A percentile compares a stretch with the other conserved stretches of the same genome.
These are phyloP conservation scores for Chamaenerion angustifolium DNA, from an alignment of 345 rosid genomes.

Conservation along the genomic window DNA sequence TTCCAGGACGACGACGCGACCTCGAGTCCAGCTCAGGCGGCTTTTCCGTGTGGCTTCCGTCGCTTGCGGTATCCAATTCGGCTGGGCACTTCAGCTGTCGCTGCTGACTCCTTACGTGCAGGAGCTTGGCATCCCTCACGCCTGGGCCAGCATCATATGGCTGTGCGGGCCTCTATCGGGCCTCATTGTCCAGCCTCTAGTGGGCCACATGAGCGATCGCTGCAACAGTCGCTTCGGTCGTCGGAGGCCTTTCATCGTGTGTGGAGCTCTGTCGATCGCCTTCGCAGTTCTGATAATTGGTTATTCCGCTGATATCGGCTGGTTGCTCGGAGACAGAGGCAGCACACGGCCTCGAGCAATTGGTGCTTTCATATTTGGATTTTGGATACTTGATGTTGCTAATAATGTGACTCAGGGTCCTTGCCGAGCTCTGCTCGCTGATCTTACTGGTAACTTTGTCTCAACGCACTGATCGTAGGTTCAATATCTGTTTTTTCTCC, in stretches of 20 bases:
- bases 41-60: constrained; percentile 82
- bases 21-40: constrained; percentile 42
- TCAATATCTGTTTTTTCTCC: not conserved
- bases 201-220: constrained; percentile 84
- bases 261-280: constrained; percentile 44
- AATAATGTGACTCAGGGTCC: constrained; percentile 95
- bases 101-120: constrained; percentile 89
- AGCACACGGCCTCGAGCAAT: constrained; percentile 57
- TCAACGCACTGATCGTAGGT: not conserved
- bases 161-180: constrained; percentile 97
- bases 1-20: constrained; percentile 11
- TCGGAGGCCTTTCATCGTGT: constrained; percentile 66
- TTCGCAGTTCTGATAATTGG: constrained; percentile 58
- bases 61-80: constrained; percentile 91
- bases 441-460: constrained; percentile 61
- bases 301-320: constrained; percentile 81
- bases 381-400: constrained; percentile 88
- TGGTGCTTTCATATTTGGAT: constrained; percentile 63
- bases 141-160: constrained; percentile 96
- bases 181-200: constrained; percentile 74
- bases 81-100: constrained; percentile 97
- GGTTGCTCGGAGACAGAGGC: constrained; percentile 64
- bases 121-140: constrained; percentile 92
- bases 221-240: constrained; percentile 85
- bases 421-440: constrained; percentile 90